Conservation (phyloP, 352 stramenopile species). For the Thraustochytrium sp. region DNA sequence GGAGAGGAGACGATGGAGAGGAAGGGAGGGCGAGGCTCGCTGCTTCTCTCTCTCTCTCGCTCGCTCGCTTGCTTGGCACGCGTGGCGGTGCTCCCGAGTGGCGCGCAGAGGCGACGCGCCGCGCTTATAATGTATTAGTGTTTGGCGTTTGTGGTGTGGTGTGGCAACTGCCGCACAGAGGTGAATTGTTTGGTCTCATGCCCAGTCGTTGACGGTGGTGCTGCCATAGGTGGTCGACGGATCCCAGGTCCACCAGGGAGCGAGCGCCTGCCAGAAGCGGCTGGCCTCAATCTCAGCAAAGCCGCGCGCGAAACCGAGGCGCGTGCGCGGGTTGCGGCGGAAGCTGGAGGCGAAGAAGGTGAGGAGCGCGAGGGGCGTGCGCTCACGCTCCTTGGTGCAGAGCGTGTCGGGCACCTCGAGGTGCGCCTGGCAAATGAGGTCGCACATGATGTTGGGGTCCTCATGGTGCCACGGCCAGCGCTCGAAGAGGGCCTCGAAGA, state of each 20-base stretch:
- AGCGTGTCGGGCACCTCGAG: not conserved
- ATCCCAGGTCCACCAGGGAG: conserved; percentile 6
- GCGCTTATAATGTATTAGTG: no score
- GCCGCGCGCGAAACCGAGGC: not conserved
- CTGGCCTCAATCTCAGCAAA: not conserved
- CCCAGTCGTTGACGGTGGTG: not conserved
- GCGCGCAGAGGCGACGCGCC: no score
- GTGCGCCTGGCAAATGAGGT: conserved; percentile 10
- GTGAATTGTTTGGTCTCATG: not conserved
- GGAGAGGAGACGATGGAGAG: no score
- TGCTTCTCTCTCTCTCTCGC: no score
- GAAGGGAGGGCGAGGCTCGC: no score
- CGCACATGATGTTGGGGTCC: conserved; percentile 45
- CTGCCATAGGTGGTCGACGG: not conserved
- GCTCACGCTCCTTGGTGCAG: not conserved
- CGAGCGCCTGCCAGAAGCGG: not conserved
- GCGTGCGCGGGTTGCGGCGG: not conserved
- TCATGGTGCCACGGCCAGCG: conserved; percentile 81
- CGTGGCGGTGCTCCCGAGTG: no score
- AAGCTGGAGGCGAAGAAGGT: conserved; percentile 17
- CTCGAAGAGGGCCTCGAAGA: conserved; percentile 86
- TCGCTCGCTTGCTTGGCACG: no score
- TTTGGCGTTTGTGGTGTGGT: no score
- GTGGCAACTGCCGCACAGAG: not conserved
- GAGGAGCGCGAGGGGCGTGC: not conserved